phyloP scores from a whole-genome alignment of 768 basidiomycete species.

The Mycena galopus region DNA sequence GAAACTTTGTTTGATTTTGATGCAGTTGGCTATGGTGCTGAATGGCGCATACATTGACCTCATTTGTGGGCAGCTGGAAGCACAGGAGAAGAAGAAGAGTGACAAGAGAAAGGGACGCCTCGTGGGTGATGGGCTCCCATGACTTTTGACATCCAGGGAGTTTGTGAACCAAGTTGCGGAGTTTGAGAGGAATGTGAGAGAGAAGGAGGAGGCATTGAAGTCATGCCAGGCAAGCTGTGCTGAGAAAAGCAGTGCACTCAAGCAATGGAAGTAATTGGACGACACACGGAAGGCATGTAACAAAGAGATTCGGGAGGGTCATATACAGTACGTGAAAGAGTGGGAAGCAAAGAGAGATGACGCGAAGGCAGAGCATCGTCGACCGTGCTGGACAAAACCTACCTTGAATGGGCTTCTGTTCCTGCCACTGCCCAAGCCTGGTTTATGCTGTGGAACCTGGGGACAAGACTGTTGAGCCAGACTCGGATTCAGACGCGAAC shows the following conservation, averaged over 20 bases:
- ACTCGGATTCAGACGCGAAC: too few relatives aligned
- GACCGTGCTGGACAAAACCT: neutral
- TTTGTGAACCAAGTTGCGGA: neutral
- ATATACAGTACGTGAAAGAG: neutral
- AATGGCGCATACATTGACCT: constrained; percentile 39
- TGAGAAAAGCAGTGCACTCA: neutral
- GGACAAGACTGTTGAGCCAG: neutral
- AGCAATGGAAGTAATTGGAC: neutral
- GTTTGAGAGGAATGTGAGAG: neutral
- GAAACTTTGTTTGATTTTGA: constrained; percentile 28
- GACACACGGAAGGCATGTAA: neutral
- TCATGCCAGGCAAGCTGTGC: neutral
- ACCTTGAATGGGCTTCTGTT: neutral
- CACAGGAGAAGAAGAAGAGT: neutral
- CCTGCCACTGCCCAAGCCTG: neutral
- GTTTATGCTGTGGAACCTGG: neutral
- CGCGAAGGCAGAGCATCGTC: neutral
- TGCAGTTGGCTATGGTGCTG: constrained; percentile 42
- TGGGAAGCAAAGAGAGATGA: neutral
- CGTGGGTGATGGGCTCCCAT: neutral
- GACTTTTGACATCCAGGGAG: neutral
- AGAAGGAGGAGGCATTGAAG: neutral
- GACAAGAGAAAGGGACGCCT: neutral
- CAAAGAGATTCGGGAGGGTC: neutral
- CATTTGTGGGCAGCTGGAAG: constrained; percentile 37